Base-by-base conservation (phyloP, 2,329 filamentous ascomycete genomes). In the Trichoderma hamatum region DNA sequence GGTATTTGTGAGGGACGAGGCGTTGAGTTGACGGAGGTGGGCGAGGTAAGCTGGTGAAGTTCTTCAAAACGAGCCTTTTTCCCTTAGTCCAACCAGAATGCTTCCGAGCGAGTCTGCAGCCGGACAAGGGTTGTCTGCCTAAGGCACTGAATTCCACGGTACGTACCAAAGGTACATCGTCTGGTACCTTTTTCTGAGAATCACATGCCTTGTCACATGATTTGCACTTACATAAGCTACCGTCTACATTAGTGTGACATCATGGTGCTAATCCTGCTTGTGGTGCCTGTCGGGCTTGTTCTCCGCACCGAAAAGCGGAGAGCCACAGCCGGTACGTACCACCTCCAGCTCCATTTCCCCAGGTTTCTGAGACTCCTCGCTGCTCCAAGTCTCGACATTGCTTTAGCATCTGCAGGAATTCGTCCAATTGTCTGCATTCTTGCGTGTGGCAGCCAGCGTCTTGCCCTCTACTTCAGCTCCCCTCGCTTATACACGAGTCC, bases 61-160 rank as follows among this genome's bases (percentile, higher is more conserved):
- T 56, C 73, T 77, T 76, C 73, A 74, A 74, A 76, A 79, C 78
- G 80, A 81, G 79, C 78, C 77, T 80, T 81, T 81, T 80, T 80
- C 77, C 75, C 74, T 71, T 59, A 63, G 70, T 72, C 72, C 70
- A 70, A 70, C 66, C 67, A 73, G 74, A 75, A 49, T 72, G 74
- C 75, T 77, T 61, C 71, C 67, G 70, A 70, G 75, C 76, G 78
- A 73, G 60, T 51, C 78, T 76, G 77, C 76, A 77, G 75, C 78
- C 78, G 78, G 75, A 69, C 69, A 28, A 52, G 49, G 11, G 39
- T 43, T 70, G 26, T 61, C 24, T 68, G 58, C 66, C 58, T 68
- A 49, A 67, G 63, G 63, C 63, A 63, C 7, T 19, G 2, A 61
- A n/a, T 61, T 10, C 0, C 51, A 14, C 5, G 11, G 21, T 26